Conservation (phyloP, 1,139 yeast species). For the Sugiyamaella xylanicola region DNA sequence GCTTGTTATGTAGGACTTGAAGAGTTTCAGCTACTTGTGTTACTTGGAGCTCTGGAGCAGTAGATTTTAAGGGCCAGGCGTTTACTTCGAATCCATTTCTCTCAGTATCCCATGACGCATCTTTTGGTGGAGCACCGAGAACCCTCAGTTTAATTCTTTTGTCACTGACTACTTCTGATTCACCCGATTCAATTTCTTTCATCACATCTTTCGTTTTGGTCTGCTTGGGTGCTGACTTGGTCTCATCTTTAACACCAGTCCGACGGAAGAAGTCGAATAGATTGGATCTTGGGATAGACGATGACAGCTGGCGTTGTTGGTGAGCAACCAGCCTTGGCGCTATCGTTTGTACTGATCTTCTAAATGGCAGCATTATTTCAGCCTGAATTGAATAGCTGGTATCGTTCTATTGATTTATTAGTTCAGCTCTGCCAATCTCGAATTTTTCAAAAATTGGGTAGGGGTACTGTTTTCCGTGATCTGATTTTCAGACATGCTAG, state of each 20-base stretch:
- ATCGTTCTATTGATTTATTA: too few relatives aligned
- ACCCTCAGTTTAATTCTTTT: constrained; percentile 33
- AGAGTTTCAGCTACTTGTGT: constrained; percentile 31
- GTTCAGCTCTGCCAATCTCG: not conserved
- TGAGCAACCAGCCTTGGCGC: not conserved
- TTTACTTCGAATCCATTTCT: constrained; percentile 33
- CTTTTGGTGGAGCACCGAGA: constrained; percentile 36
- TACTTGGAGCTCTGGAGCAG: constrained; percentile 30
- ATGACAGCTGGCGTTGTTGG: constrained; percentile 2
- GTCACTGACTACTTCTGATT: constrained; percentile 22
- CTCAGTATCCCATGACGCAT: constrained; percentile 30
- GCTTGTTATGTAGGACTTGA: constrained; percentile 15
- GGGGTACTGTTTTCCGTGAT: too few relatives aligned
- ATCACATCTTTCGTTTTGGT: constrained; percentile 33
- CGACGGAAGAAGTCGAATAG: constrained; percentile 32
- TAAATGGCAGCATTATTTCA: constrained; percentile 2
- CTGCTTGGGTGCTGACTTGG: constrained; percentile 20
- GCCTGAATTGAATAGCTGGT: not conserved
- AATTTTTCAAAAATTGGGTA: constrained; percentile 17
- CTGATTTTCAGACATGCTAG: too few relatives aligned
- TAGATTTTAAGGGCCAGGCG: constrained; percentile 39
- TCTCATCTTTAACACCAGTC: constrained; percentile 26
- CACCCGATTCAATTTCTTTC: constrained; percentile 29
- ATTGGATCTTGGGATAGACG: constrained; percentile 16
- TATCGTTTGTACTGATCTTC: constrained; percentile 5